A percentile compares a stretch with the other conserved stretches of the same genome.
Evolutionary conservation across 1,284 basidiomycete genomes (phyloP).

Genomic region (Ceratobasidium theobromae): DNA sequence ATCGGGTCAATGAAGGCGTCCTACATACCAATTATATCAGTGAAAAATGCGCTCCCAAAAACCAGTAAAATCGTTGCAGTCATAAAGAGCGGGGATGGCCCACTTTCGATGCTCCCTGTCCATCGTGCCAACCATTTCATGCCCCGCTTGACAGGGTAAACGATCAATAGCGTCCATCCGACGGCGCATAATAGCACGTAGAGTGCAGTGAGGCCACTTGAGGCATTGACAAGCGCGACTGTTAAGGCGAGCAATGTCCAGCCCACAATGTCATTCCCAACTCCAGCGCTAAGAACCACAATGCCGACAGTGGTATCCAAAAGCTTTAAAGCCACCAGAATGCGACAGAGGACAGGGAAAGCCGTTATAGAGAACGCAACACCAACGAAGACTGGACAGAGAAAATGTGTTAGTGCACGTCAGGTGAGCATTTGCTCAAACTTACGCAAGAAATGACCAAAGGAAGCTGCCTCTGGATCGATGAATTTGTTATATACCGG

Average conservation of each 20-base stretch:
- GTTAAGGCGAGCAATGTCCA: conserved; percentile 59
- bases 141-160: conserved; percentile 48
- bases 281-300: conserved; percentile 89
- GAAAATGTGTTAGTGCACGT: background rate
- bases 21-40: conserved; percentile 78
- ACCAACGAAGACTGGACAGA: background rate
- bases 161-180: conserved; percentile 51
- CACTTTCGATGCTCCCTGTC: conserved; percentile 50
- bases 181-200: conserved; percentile 55
- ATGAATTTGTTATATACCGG: conserved; percentile 84
- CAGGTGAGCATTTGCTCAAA: conserved; percentile 59
- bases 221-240: conserved; percentile 55
- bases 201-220: conserved; percentile 46
- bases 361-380: conserved; percentile 49
- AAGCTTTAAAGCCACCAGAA: conserved; percentile 67
- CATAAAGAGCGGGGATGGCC: conserved; percentile 56
- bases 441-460: conserved; percentile 90
- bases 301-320: conserved; percentile 93
- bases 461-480: conserved; percentile 49
- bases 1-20: conserved; percentile 1
- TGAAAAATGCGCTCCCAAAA: conserved; percentile 79
- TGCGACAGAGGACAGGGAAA: conserved; percentile 81
- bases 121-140: conserved; percentile 49
- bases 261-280: conserved; percentile 76
- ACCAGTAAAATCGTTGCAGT: conserved; percentile 64